A percentile compares a stretch with the other conserved stretches of the same genome.
Conservation (phyloP, 1,284 basidiomycete species). For the Cutaneotrichosporon mucoides region DNA sequence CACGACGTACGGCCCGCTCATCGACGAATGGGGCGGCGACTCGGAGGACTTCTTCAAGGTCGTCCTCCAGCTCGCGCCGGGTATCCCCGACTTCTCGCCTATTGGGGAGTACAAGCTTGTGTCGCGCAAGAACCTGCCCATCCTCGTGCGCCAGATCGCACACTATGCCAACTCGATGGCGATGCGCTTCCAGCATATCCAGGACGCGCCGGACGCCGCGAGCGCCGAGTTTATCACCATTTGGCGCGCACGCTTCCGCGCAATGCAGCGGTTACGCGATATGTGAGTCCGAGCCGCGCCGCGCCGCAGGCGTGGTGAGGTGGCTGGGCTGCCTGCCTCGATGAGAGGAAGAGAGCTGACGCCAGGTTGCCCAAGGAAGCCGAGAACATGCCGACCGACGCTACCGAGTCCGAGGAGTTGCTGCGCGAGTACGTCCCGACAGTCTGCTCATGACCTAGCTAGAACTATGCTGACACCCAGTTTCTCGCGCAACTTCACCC, state of each 20-base stretch:
- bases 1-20: neutral
- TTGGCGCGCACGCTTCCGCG: slow-evolving; percentile 74
- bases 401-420: slow-evolving; percentile 30
- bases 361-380: slow-evolving; percentile 17
- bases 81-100: slow-evolving; percentile 87
- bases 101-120: slow-evolving; percentile 90
- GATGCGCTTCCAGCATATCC: slow-evolving; percentile 67
- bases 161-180: slow-evolving; percentile 84
- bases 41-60: slow-evolving; percentile 77
- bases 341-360: neutral
- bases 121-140: slow-evolving; percentile 73
- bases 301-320: neutral
- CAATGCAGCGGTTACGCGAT: slow-evolving; percentile 63
- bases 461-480: neutral
- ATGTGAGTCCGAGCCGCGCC: slow-evolving; percentile 23
- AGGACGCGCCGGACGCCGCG: slow-evolving; percentile 60
- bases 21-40: slow-evolving; percentile 33
- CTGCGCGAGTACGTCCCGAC: slow-evolving; percentile 28
- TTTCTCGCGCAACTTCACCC: slow-evolving; percentile 8
- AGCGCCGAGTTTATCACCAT: slow-evolving; percentile 78
- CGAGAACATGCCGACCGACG: slow-evolving; percentile 18
- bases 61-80: slow-evolving; percentile 72
- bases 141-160: slow-evolving; percentile 78
- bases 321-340: neutral
- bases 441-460: neutral